These are phyloP conservation scores for Zoysia pacifica DNA, from an alignment of 176 grass and related monocot species.

Conservation along the genomic window DNA sequence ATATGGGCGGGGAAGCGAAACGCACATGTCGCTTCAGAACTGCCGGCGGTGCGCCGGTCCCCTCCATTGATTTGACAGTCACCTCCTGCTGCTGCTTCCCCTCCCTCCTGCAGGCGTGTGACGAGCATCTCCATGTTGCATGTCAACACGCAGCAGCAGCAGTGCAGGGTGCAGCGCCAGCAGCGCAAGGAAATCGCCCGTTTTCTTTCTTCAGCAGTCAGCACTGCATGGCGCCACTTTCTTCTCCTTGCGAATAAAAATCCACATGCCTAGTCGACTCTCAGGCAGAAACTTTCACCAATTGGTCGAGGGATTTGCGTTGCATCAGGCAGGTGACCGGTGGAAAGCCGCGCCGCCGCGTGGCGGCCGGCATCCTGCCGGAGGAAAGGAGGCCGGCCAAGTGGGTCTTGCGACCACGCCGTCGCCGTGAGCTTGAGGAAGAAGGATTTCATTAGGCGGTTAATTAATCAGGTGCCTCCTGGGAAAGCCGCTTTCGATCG, in stretches of 20 bases:
- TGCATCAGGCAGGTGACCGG: not conserved
- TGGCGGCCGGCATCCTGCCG: not conserved
- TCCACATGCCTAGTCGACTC: no score
- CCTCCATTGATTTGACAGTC: constrained; percentile 19
- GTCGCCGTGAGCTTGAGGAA: not conserved
- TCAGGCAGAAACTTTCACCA: no score
- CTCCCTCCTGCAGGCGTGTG: not conserved
- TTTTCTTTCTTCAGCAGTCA: not conserved
- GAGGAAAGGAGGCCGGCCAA: constrained; percentile 8
- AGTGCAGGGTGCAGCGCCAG: not conserved
- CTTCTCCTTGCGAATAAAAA: no score
- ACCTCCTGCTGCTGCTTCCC: not conserved
- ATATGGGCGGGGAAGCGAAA: not conserved
- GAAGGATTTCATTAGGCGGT: not conserved
- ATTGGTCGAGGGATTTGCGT: no score
- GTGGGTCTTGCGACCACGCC: no score
- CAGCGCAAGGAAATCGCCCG: not conserved
- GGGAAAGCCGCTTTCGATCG: not conserved
- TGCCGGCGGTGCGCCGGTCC: not conserved
- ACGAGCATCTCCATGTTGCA: not conserved
- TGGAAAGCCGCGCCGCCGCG: not conserved
- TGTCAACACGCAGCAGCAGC: not conserved
- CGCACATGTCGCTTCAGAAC: constrained; percentile 23
- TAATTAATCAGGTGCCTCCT: not conserved
- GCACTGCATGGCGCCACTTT: no score